A percentile compares a stretch with the other conserved stretches of the same genome.
Evolutionary conservation across 116 monocot species (phyloP).

Genomic region (Thalassia testudinum): DNA sequence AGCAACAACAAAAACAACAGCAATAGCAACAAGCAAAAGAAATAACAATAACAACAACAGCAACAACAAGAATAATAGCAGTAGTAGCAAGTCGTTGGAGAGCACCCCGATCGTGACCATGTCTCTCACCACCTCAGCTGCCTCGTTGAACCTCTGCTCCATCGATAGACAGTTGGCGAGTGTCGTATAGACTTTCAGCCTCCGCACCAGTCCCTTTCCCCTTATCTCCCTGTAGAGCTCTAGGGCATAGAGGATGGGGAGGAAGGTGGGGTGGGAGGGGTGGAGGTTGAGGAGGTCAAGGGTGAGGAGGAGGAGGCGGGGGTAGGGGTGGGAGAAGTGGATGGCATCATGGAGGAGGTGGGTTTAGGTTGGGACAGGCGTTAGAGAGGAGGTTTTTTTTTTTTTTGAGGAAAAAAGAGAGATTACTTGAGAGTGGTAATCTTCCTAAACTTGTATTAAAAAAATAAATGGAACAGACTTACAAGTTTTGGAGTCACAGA

Average conservation of each 20-base stretch:
- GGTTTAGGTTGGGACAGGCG: slow-evolving; percentile 36
- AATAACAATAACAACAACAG: too few species aligned
- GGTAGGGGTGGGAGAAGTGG: slow-evolving; percentile 63
- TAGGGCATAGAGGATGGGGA: slow-evolving; percentile 49
- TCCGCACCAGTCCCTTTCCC: slow-evolving; percentile 58
- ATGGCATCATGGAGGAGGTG: slow-evolving; percentile 44
- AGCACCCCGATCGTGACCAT: slow-evolving; percentile 49
- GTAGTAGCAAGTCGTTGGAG: too few species aligned
- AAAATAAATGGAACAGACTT: too few species aligned
- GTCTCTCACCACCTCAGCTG: slow-evolving; percentile 41
- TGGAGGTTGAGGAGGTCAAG: slow-evolving; percentile 71
- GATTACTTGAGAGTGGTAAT: too few species aligned
- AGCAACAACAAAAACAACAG: too few species aligned
- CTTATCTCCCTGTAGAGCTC: slow-evolving; percentile 60
- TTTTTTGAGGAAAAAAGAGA: too few species aligned
- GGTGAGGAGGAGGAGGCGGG: slow-evolving; percentile 62
- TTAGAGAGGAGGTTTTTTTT: slow-evolving; percentile 77
- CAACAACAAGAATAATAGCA: too few species aligned
- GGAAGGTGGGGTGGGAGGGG: slow-evolving; percentile 52
- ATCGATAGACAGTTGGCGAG: slow-evolving; percentile 45
- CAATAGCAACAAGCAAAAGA: too few species aligned
- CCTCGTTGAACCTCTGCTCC: slow-evolving; percentile 59
- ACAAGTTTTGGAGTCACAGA: too few species aligned
- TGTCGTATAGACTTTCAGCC: slow-evolving; percentile 44
- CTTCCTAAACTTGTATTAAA: too few species aligned